A percentile compares a stretch with the other conserved stretches of the same genome.
Conservation (phyloP, 139 green algal genomes). For the Tetradesmus lagerheimii region DNA sequence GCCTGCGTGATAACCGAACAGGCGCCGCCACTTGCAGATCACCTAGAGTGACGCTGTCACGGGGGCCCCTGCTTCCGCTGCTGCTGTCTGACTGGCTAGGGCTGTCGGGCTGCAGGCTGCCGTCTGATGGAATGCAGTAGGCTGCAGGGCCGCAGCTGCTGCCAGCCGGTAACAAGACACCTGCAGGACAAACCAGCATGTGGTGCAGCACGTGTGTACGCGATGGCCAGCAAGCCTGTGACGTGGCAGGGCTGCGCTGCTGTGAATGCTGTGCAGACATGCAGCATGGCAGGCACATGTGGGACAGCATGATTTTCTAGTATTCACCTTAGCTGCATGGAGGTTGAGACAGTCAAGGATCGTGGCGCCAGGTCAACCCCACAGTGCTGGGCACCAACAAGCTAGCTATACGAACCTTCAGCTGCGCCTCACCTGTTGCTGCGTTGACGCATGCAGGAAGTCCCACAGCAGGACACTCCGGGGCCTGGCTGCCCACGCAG, state of each 20-base stretch:
- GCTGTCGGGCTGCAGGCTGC: neutral
- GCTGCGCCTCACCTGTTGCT: neutral
- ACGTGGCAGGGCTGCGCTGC: no score
- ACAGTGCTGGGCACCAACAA: no score
- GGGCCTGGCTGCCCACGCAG: neutral
- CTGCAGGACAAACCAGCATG: neutral
- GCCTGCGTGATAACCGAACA: neutral
- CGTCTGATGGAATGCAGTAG: neutral
- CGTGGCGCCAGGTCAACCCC: no score
- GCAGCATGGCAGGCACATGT: no score
- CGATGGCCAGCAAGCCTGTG: no score
- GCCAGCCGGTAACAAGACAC: neutral
- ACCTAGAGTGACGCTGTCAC: neutral
- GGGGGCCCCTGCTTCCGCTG: neutral
- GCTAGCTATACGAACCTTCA: neutral
- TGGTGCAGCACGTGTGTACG: no score
- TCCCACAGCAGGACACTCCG: neutral
- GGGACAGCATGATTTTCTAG: no score
- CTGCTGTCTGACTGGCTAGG: neutral
- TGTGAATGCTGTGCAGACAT: no score
- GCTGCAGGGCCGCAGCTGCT: neutral
- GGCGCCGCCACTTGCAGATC: neutral
- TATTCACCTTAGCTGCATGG: no score
- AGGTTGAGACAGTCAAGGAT: no score
- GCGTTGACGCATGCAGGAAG: neutral